Base-by-base conservation (phyloP, 768 basidiomycete species). In the Suillus bovinus region DNA sequence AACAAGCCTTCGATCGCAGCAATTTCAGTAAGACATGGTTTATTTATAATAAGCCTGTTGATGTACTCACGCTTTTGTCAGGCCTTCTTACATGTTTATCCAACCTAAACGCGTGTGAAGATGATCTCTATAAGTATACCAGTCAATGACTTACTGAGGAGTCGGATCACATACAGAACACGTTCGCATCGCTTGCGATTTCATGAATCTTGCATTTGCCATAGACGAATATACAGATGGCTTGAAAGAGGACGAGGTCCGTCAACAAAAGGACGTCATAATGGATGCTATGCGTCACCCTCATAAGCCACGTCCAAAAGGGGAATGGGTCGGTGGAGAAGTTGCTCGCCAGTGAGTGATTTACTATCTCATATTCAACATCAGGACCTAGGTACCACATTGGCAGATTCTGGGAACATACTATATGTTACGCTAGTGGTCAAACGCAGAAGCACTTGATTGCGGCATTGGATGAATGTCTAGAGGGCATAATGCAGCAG, bases 401-500 rank as follows among this genome's bases (percentile, higher is more conserved):
- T 20, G 10, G n/a, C 31, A 62, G 64, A 53, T 61, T 62, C 36
- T 64, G 64, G 64, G 36, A 31, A 38, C 44, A 47, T 17, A 54
- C 64, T 4, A 33, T 58, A 22, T 16, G 38, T 5, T 17, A 46
- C 20, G 61, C 64, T 24, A 56, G 38, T 33, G 5, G 24, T 10
- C 49, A 53, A 70, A 0, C 71, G 5, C 77, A 71, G 56, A 61
- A 66, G 10, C 76, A 77, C 39, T 80, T 84, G 64, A 64, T 83
- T 29, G 64, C 75, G 8, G 62, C 60, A 3, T n/a, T n/a, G n/a
- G n/a, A n/a, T 13, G 60, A 64, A 16, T 84, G 79, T 62, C 64
- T 74, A 3, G 67, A 77, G 2, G 63, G 79, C 0, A 76, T 84
- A 7, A 75, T 80, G 1, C 71, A 77, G 14, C 75, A 86, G 68